Conservation (phyloP, 1,284 basidiomycete species). For the Boletus mariae region DNA sequence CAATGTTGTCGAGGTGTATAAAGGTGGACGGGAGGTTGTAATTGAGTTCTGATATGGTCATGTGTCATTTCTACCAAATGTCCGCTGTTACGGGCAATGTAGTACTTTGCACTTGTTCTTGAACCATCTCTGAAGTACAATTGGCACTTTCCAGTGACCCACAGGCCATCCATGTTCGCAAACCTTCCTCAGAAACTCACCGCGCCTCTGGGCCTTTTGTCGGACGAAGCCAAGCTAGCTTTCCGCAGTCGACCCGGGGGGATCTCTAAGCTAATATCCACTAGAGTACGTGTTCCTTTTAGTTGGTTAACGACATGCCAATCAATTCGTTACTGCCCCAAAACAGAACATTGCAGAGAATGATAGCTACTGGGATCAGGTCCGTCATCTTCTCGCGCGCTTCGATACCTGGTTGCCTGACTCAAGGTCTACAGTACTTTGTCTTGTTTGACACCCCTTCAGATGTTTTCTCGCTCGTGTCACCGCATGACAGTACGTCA, state of each 20-base stretch:
- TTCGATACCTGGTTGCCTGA: conserved; percentile 6
- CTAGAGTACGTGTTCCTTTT: conserved; percentile 46
- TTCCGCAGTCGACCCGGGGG: conserved; percentile 81
- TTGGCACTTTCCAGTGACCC: background rate
- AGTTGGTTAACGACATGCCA: conserved; percentile 1
- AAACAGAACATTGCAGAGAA: conserved; percentile 65
- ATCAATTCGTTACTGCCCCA: conserved; percentile 6
- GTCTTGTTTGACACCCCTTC: conserved; percentile 81
- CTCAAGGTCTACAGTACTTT: conserved; percentile 57
- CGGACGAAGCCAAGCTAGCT: conserved; percentile 84
- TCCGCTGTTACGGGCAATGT: too few relatives aligned
- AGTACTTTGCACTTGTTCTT: background rate
- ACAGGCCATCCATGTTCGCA: conserved; percentile 45
- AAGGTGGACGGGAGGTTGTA: conserved; percentile 6
- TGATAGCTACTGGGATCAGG: conserved; percentile 85
- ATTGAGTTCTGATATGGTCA: conserved; percentile 9
- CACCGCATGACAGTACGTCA: conserved; percentile 76
- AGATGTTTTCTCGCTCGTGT: conserved; percentile 85
- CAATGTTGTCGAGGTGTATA: conserved; percentile 3
- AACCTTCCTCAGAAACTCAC: conserved; percentile 67
- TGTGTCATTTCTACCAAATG: too few relatives aligned
- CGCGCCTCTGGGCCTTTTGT: conserved; percentile 76
- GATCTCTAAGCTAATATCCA: conserved; percentile 68
- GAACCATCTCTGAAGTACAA: background rate
- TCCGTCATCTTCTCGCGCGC: conserved; percentile 32